These are phyloP conservation scores for Lanmaoa rubissima DNA, from an alignment of 768 basidiomycete species.

Conservation along the genomic window DNA sequence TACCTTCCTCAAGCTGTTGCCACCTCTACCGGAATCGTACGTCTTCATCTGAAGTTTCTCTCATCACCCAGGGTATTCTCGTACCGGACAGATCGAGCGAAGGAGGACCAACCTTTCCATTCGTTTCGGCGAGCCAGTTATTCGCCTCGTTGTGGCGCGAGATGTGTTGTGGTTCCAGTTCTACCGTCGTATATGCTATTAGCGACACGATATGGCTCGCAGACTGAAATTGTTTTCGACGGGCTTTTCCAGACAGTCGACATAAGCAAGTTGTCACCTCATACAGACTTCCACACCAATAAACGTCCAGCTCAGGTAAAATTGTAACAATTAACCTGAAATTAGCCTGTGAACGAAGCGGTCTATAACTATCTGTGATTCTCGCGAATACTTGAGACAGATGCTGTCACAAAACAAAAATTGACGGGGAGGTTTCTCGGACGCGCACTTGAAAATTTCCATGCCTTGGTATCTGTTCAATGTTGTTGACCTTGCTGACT, in stretches of 20 bases:
- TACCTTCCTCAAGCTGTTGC: not conserved
- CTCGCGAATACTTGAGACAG: not conserved
- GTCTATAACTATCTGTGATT: not conserved
- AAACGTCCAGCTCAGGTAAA: not conserved
- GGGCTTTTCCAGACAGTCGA: not conserved
- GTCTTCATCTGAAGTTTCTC: not conserved
- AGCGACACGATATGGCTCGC: not conserved
- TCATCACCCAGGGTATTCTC: not conserved
- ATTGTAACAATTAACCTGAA: not conserved
- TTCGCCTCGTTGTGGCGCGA: too few relatives aligned
- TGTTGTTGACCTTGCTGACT: not conserved
- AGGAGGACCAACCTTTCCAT: not conserved
- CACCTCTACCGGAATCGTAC: not conserved
- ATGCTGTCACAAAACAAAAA: not conserved
- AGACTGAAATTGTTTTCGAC: not conserved
- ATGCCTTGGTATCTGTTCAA: not conserved
- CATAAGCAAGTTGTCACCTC: not conserved
- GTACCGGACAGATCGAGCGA: not conserved
- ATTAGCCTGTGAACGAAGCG: not conserved
- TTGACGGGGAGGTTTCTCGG: not conserved
- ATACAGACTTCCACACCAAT: not conserved
- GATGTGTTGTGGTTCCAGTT: not conserved
- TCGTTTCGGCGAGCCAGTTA: not conserved
- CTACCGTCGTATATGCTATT: not conserved
- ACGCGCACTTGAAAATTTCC: not conserved